phyloP scores from a whole-genome alignment of 305 asterid genomes.

The Nicotiana rustica region DNA sequence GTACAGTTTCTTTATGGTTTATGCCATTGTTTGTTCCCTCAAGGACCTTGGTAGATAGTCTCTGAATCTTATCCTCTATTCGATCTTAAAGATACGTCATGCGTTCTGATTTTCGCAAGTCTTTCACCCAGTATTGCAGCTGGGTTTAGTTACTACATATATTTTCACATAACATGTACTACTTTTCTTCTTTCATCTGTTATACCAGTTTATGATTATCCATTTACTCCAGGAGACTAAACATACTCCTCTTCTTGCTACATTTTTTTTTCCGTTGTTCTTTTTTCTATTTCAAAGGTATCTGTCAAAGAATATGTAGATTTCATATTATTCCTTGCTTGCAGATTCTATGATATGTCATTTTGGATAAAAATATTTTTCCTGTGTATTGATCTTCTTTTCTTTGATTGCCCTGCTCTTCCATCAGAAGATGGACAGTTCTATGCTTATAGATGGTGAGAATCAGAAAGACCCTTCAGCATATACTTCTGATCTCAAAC shows the following conservation, averaged over 20 bases:
- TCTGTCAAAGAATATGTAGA: not conserved
- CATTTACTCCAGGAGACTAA: slow-evolving; percentile 22
- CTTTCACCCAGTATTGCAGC: not conserved
- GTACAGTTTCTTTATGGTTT: not conserved
- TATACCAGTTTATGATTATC: slow-evolving; percentile 5
- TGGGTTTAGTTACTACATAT: not conserved
- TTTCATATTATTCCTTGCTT: not conserved
- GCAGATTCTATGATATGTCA: slow-evolving; percentile 28
- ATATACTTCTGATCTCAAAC: slow-evolving; percentile 56
- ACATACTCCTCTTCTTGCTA: not conserved
- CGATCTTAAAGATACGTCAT: slow-evolving; percentile 7
- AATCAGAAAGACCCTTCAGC: slow-evolving; percentile 66
- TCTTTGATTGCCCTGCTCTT: slow-evolving; percentile 42
- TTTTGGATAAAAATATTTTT: slow-evolving; percentile 38
- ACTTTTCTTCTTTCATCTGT: slow-evolving; percentile 18
- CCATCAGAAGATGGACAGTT: slow-evolving; percentile 80
- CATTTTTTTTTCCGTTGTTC: not conserved
- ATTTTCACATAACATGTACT: slow-evolving; percentile 16
- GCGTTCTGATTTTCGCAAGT: slow-evolving; percentile 9
- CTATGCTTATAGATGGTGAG: slow-evolving; percentile 67
- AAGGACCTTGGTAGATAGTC: not conserved
- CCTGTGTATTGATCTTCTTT: slow-evolving; percentile 45
- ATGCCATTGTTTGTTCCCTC: slow-evolving; percentile 10
- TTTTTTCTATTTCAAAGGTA: slow-evolving; percentile 29
- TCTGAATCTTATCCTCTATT: slow-evolving; percentile 11